Evolutionary conservation across 2,329 filamentous ascomycete species (phyloP), one percentile per base, ranked within the genome.

Genomic region (Domatiomyces catenatus): DNA sequence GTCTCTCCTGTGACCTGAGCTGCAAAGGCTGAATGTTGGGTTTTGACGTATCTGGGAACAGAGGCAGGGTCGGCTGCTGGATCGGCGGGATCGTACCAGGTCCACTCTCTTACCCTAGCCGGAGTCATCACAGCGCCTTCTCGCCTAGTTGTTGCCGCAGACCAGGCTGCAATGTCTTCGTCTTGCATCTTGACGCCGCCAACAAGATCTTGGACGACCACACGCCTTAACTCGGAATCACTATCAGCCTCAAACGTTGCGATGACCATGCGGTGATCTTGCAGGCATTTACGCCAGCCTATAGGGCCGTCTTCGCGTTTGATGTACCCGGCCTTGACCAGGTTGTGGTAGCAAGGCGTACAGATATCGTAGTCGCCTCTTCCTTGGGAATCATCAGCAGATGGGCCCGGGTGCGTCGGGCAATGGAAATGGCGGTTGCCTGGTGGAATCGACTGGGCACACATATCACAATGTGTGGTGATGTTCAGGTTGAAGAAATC

Each of bases 341-440:
- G 73, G 46, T 75, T 76, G 47, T 75, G 69, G 65, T 95, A 95
- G 71, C 89, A 95, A 3, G 75, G 71, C 17, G 74, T 74, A 67
- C 89, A 95, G 46, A 94, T 77, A 59, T 95, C 86, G 64, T 92
- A 94, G 64, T 93, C 84, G n/a, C 88, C 88, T 18, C 50, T 52
- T 0, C 68, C 67, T 20, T 68, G 61, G 3, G 71, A 69, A 26
- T 76, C 71, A 48, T 78, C n/a, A n/a, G 79, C 65, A 88, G 94
- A 48, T 5, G 58, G 54, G 36, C 58, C 57, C 7, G 52, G 47
- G 46, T 61, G 59, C 5, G 48, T 50, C 47, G 80, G 81, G 66
- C 90, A 96, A 67, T 95, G 90, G 58, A 83, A 88, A 12, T 88
- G 77, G 5, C 76, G 77, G 48, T 80, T 74, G 0, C 74, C 76